phyloP scores from a whole-genome alignment of 1,284 basidiomycete genomes.

The Sporisorium graminicola region DNA sequence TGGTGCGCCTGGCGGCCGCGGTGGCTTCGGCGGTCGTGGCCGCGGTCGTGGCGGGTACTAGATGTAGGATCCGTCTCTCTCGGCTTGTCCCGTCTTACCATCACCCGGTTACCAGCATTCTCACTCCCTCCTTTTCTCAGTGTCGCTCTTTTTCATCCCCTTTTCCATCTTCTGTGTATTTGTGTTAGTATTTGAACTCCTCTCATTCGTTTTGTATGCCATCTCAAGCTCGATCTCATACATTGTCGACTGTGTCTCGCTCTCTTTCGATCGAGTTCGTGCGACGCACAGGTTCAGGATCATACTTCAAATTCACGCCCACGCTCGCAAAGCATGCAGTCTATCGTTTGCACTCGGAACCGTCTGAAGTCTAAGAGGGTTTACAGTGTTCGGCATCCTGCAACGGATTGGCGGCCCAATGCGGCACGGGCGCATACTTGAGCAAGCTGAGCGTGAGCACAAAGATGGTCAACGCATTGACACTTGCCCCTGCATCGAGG shows the following conservation, averaged over 20 bases:
- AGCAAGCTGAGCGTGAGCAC: slow-evolving; percentile 66
- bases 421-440: slow-evolving; percentile 52
- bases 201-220: slow-evolving; percentile 12
- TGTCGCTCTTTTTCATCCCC: neutral
- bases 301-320: neutral
- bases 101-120: neutral
- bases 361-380: neutral
- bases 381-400: slow-evolving; percentile 52
- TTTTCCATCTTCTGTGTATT: slow-evolving; percentile 14
- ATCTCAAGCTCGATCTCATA: slow-evolving; percentile 1
- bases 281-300: no score
- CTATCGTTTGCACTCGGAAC: slow-evolving; percentile 4
- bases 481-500: slow-evolving; percentile 71
- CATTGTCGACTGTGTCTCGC: neutral
- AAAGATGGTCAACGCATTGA: slow-evolving; percentile 72
- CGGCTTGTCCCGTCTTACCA: neutral
- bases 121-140: no score
- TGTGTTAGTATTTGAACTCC: slow-evolving; percentile 15
- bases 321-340: neutral
- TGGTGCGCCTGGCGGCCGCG: slow-evolving; percentile 21
- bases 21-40: slow-evolving; percentile 49
- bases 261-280: no score
- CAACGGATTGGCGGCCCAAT: slow-evolving; percentile 54
- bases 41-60: slow-evolving; percentile 61
- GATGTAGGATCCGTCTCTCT: neutral